Base-by-base conservation (phyloP, 2,329 filamentous ascomycete species). In the Penicillium freii region DNA sequence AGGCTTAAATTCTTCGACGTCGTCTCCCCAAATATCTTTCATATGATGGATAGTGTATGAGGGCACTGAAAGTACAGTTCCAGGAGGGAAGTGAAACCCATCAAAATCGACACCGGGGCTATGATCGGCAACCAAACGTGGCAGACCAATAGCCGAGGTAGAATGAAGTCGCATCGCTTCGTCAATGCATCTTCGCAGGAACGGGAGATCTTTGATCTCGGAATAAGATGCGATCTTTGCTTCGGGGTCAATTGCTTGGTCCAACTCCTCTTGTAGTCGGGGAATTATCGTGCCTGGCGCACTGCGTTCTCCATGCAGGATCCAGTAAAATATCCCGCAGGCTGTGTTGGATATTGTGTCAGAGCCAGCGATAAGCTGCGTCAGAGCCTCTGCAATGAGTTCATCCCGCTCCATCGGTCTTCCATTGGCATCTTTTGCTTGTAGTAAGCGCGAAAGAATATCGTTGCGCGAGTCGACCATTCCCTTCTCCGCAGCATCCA, bases 1-100 rank as follows among this genome's bases (percentile, higher is more conserved):
- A 11, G 74, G 75, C 10, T 70, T 70, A 61, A 76, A 76, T 25
- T 71, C 69, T 27, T 74, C 73, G 6, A 74, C 75, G 60, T 77
- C 73, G 1, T 65, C 56, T n/a, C 75, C 75, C 75, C 75, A 77
- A 48, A 77, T 73, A 46, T 72, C 70, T 33, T 69, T 69, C 62
- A 72, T 71, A 43, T 75, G 75, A 52, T 78, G 75, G 46, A 77
- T 73, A 0, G 72, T 73, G 58, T 75, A 77, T 11, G 73, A 73
- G 4, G 75, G 75, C 3, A 77, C 74, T 42, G 71, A 74, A 8
- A 77, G 62, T 0, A 77, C 70, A 2, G 71, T 69, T 11, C 75
- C 74, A 13, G 58, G 56, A 1, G 61, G 63, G 44, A 63, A 72
- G 61, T 56, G 63, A 49, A 39, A 54, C 33, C 56, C 54, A 29